Evolutionary conservation across 2,329 filamentous ascomycete genomes (phyloP).

Genomic region (Fusarium liriodendri): DNA sequence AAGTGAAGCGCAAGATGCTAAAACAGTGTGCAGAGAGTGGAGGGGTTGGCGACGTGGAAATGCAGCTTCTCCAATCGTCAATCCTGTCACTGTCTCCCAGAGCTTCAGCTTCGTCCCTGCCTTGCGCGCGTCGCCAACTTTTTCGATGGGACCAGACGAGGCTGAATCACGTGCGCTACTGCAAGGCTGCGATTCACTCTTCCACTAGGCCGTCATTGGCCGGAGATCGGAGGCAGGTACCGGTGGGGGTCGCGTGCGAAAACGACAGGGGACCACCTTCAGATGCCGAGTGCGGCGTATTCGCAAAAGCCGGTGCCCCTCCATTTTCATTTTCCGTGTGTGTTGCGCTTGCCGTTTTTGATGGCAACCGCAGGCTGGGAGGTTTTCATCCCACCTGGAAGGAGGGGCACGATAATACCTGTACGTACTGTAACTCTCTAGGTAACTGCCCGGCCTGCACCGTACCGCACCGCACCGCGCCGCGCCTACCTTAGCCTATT

Average conservation of each 20-base stretch:
- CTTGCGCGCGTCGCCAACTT: slow-evolving; percentile 44
- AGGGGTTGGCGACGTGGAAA: slow-evolving; percentile 29
- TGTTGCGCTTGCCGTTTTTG: slow-evolving; percentile 29
- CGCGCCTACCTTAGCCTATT: slow-evolving; percentile 6
- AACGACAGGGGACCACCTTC: slow-evolving; percentile 18
- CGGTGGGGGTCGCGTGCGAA: slow-evolving; percentile 30
- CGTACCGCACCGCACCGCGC: neutral
- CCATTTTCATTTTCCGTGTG: slow-evolving; percentile 20
- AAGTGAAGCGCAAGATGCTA: slow-evolving; percentile 22
- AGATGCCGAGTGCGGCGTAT: slow-evolving; percentile 42
- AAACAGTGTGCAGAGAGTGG: slow-evolving; percentile 23
- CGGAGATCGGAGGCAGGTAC: slow-evolving; percentile 28
- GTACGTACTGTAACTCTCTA: neutral
- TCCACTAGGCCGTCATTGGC: slow-evolving; percentile 1
- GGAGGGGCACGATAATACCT: slow-evolving; percentile 21
- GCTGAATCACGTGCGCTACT: slow-evolving; percentile 38
- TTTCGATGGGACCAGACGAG: slow-evolving; percentile 39
- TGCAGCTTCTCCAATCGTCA: slow-evolving; percentile 35
- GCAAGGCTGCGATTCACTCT: slow-evolving; percentile 19
- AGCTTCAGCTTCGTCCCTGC: slow-evolving; percentile 26
- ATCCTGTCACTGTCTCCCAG: slow-evolving; percentile 32
- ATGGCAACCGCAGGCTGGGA: slow-evolving; percentile 4
- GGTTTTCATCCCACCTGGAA: slow-evolving; percentile 3
- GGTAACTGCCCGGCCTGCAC: neutral
- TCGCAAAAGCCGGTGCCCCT: slow-evolving; percentile 42